Evolutionary conservation across 2,329 filamentous ascomycete genomes (phyloP).

Genomic region (Xylaria multiplex): DNA sequence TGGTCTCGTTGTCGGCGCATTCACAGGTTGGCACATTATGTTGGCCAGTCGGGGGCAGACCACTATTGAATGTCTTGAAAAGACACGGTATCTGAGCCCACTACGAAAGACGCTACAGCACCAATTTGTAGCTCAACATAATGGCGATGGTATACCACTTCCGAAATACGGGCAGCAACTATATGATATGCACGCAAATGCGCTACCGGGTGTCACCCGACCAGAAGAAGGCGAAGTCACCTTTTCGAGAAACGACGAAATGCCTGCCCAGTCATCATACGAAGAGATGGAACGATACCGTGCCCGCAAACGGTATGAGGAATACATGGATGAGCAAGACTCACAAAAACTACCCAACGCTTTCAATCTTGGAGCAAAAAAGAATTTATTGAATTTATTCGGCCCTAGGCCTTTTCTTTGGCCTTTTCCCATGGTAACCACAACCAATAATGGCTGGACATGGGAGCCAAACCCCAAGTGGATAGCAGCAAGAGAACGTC

Average conservation of each 20-base stretch:
- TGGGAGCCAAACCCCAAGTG: slow-evolving; percentile 90
- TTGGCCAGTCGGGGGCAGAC: slow-evolving; percentile 83
- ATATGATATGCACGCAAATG: slow-evolving; percentile 83
- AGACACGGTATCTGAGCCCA: slow-evolving; percentile 90
- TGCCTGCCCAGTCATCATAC: slow-evolving; percentile 61
- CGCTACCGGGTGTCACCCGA: slow-evolving; percentile 80
- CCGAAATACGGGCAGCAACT: slow-evolving; percentile 77
- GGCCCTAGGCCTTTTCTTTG: slow-evolving; percentile 78
- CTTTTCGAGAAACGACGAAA: slow-evolving; percentile 48
- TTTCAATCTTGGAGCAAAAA: slow-evolving; percentile 87
- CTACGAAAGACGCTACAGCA: slow-evolving; percentile 76
- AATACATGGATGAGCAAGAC: slow-evolving; percentile 90
- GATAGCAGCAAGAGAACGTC: slow-evolving; percentile 73
- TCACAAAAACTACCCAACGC: slow-evolving; percentile 89
- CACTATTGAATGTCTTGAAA: slow-evolving; percentile 95
- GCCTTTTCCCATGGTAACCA: slow-evolving; percentile 83
- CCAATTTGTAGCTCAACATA: slow-evolving; percentile 66
- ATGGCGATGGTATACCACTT: slow-evolving; percentile 59
- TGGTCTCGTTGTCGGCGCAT: slow-evolving; percentile 85
- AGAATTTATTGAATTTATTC: slow-evolving; percentile 84
- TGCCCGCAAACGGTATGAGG: slow-evolving; percentile 65
- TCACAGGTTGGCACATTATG: slow-evolving; percentile 91
- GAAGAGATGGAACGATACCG: slow-evolving; percentile 66
- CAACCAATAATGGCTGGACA: slow-evolving; percentile 89
- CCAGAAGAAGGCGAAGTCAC: slow-evolving; percentile 81